Base-by-base conservation (phyloP, 148 eudicot species). In the Diospyros lotus region DNA sequence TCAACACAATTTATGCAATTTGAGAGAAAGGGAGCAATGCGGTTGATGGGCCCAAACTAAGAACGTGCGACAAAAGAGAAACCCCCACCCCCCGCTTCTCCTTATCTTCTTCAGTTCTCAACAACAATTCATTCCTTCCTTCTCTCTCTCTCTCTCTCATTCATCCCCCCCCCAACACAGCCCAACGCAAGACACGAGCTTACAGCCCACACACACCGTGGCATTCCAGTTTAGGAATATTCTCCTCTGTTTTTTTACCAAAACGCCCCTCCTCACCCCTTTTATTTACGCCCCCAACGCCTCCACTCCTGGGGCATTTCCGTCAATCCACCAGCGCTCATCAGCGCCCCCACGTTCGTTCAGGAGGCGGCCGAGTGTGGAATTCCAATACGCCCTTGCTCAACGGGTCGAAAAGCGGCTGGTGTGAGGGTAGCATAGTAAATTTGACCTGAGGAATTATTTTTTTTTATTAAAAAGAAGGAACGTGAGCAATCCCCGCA, bases 401-500 rank as follows among this genome's bases (percentile, higher is more conserved):
- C 28, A 6, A 66, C 66, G 74, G 72, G 42, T 5, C 4, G 48
- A 2, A 66, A 43, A 1, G 2, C 15, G 13, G 4, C 11, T 8
- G 28, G 15, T 38, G 4, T 6, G n/a, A 74, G 84, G 84, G 79
- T 5, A 77, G 7, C 18, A 51, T 9, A 0, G 86, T 77, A 17
- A 74, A 45, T 69, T 77, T 76, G 41, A 44, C 5, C 48, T 55
- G 66, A 39, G 63, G 14, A 58, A 65, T 55, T n/a, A n/a, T n/a
- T n/a, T n/a, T n/a, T n/a, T n/a, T n/a, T n/a, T n/a, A n/a, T n/a
- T n/a, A 68, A 53, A 69, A 84, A 52, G 72, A 73, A 59, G 15
- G 80, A 85, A 82, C 86, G 90, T 85, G 90, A 82, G 77, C 43
- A 84, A 77, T 78, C 84, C 79, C 82, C 86, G 90, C 89, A 82